Evolutionary conservation across 2,329 filamentous ascomycete species (phyloP), one percentile per base, ranked within the genome.

Genomic region (Fusarium mangiferae): DNA sequence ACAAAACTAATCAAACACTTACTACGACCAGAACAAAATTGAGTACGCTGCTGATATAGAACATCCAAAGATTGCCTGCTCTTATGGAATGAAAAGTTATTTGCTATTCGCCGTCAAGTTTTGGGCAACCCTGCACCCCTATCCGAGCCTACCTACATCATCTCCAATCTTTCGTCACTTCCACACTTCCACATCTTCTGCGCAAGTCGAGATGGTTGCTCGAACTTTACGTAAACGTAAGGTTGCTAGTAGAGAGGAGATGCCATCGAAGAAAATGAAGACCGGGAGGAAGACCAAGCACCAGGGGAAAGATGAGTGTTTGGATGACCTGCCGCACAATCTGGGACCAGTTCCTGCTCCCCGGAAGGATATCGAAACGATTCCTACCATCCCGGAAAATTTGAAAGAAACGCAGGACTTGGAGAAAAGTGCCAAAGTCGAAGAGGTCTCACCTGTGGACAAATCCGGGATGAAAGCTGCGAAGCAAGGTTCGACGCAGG

Each of bases 321-420:
- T 54, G 24, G 70, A 75, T 42, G 68, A 73, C 44, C 48, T 76
- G 45, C 71, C 71, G n/a, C 74, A 75, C 41, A 76, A 76, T 48
- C 71, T 75, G 38, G 62, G 65, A 26, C 64, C 71, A 57, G 65
- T 48, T 52, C 68, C 45, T 39, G 20, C 41, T 22, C n/a, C 45
- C 49, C 52, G n/a, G 41, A 68, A 48, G 51, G 62, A 64, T 28
- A 22, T n/a, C 38, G 45, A 60, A 35, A 48, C 30, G 48, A 62
- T 60, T 30, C 26, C 48, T 14, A 64, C 58, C 10, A 41, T 56
- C 35, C 45, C 44, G 15, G n/a, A 44, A 20, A 55, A 63, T 14
- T 24, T 28, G 20, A 17, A 44, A 33, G 61, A 59, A 17, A 28
- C 56, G 3, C 36, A 56, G 41, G 52, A 44, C 22, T 38, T n/a